phyloP scores from a whole-genome alignment of 345 rosid genomes.

The Erucastrum elatum region DNA sequence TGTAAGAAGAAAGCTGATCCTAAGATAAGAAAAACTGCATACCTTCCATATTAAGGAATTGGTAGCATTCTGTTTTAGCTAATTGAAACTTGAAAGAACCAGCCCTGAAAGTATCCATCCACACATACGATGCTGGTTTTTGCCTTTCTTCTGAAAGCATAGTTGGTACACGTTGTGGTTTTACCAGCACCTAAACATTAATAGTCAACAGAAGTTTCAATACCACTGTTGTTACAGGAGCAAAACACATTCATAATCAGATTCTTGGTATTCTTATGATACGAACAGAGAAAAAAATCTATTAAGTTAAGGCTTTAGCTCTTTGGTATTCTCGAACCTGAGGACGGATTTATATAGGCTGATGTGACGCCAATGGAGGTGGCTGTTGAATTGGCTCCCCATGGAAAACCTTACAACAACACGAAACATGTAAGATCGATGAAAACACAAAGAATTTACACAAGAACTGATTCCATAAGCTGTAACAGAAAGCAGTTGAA shows the following conservation, averaged over 20 bases:
- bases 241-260: no score
- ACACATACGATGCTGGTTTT: constrained; percentile 85
- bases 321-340: constrained; percentile 43
- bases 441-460: not conserved
- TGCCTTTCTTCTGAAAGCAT: constrained; percentile 80
- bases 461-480: not conserved
- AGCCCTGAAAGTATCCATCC: constrained; percentile 74
- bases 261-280: no score
- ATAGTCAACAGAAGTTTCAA: not conserved
- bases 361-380: constrained; percentile 62
- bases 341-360: constrained; percentile 81
- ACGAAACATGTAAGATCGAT: not conserved
- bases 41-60: constrained; percentile 91
- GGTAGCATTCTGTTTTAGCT: constrained; percentile 81
- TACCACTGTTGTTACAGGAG: no score
- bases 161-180: constrained; percentile 78
- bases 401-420: not conserved
- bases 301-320: no score
- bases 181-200: constrained; percentile 62
- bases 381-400: not conserved
- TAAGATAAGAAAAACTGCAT: no score
- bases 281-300: no score
- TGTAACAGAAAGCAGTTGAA: not conserved
- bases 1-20: no score
- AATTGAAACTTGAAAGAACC: constrained; percentile 82